Evolutionary conservation across 1,139 yeast species (phyloP).

Genomic region (Yamadazyma epiphylla): DNA sequence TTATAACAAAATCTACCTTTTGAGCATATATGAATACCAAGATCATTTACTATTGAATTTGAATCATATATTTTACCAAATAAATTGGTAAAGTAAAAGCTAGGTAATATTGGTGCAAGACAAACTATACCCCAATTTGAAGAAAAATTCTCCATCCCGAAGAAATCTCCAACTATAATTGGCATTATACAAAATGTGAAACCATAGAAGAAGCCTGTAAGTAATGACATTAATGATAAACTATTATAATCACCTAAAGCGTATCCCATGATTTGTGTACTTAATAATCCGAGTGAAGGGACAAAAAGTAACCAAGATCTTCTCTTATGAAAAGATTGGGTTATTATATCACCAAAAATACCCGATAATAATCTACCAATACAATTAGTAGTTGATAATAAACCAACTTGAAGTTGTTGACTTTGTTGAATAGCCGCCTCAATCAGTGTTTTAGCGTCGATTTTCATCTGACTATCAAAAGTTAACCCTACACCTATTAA

Average conservation of each 20-base stretch:
- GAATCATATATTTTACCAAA: conserved; percentile 54
- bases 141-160: conserved; percentile 53
- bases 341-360: conserved; percentile 46
- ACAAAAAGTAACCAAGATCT: conserved; percentile 45
- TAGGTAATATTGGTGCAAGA: conserved; percentile 51
- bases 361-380: conserved; percentile 52
- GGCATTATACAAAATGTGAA: conserved; percentile 57
- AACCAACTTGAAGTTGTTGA: conserved; percentile 56
- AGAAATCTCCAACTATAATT: conserved; percentile 52
- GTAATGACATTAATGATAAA: conserved; percentile 37
- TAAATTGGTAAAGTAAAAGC: conserved; percentile 44
- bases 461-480: conserved; percentile 11
- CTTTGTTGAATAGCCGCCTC: conserved; percentile 38
- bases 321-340: conserved; percentile 38
- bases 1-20: conserved; percentile 43
- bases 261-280: conserved; percentile 42
- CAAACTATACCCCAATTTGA: conserved; percentile 58
- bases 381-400: conserved; percentile 53
- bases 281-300: conserved; percentile 39
- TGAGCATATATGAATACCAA: conserved; percentile 24
- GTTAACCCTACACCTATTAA: conserved; percentile 25
- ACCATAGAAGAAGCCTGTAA: conserved; percentile 56
- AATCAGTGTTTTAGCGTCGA: conserved; percentile 12
- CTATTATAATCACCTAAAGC: conserved; percentile 20
- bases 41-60: conserved; percentile 22